Conservation (phyloP, 2,329 filamentous ascomycete genomes). For the Aurifilum marmelostoma region DNA sequence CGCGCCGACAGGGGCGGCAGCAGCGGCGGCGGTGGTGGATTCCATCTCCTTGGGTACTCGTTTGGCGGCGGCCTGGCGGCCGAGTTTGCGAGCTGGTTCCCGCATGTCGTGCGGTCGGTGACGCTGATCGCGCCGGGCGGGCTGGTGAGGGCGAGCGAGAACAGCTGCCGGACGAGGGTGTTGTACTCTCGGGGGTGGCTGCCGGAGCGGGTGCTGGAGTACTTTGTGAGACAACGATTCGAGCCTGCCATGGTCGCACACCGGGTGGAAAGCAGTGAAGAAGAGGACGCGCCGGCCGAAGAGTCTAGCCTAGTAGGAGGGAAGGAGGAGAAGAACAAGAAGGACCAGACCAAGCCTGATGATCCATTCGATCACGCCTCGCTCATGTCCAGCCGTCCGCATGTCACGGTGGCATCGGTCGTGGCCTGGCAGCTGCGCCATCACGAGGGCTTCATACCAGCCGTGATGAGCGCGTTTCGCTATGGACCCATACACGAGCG, state of each 20-base stretch:
- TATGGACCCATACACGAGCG: conserved; percentile 70
- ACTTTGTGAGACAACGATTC: conserved; percentile 55
- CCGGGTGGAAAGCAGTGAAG: conserved; percentile 43
- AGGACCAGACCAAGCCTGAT: conserved; percentile 30
- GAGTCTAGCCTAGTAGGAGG: conserved; percentile 27
- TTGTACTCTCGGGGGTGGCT: conserved; percentile 65
- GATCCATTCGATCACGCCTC: conserved; percentile 49
- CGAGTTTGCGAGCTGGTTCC: conserved; percentile 74
- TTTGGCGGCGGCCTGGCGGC: conserved; percentile 79
- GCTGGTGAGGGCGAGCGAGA: conserved; percentile 52
- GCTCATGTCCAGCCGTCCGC: conserved; percentile 55
- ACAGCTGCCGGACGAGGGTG: conserved; percentile 56
- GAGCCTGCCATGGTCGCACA: conserved; percentile 43
- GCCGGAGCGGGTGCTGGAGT: conserved; percentile 60
- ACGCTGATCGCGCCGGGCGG: conserved; percentile 80
- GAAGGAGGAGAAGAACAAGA: conserved; percentile 30
- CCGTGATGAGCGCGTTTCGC: conserved; percentile 73
- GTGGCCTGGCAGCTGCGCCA: conserved; percentile 70
- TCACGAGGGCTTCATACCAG: conserved; percentile 69
- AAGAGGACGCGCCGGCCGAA: conserved; percentile 37
- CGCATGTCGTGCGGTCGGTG: conserved; percentile 68
- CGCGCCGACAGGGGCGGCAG: conserved; percentile 22
- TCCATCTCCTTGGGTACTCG: conserved; percentile 78
- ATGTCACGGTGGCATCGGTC: conserved; percentile 62
- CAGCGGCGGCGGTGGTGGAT: conserved; percentile 47